Percentiles rank a stretch among this genome's conserved stretches.
phyloP scores from a whole-genome alignment of 2,329 filamentous ascomycete genomes.

The Dendrostoma leiphaemia region DNA sequence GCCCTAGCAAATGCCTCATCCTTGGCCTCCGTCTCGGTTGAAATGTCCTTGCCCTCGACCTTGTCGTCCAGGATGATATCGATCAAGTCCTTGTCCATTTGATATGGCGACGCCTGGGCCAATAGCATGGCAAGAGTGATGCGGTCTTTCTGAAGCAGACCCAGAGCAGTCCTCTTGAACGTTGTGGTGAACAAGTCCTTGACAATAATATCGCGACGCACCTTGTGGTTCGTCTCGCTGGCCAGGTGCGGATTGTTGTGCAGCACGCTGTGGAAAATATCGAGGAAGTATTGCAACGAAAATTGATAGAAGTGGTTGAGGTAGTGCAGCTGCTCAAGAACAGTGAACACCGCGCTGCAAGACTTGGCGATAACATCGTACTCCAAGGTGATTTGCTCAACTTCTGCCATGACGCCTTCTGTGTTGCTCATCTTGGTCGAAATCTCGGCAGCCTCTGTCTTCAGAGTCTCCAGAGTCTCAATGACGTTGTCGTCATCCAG shows the following conservation, averaged over 20 bases:
- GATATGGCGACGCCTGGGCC: slow-evolving; percentile 91
- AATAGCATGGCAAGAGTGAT: slow-evolving; percentile 94
- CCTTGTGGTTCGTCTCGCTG: slow-evolving; percentile 70
- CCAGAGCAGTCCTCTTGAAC: slow-evolving; percentile 90
- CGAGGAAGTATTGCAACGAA: slow-evolving; percentile 95
- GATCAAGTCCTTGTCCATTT: slow-evolving; percentile 88
- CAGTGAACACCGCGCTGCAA: slow-evolving; percentile 95
- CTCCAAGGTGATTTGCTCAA: slow-evolving; percentile 91
- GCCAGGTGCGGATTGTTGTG: slow-evolving; percentile 73
- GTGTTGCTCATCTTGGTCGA: slow-evolving; percentile 95
- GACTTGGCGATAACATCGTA: slow-evolving; percentile 92
- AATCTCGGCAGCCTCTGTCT: slow-evolving; percentile 96
- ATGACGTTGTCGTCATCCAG: slow-evolving; percentile 98
- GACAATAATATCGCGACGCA: slow-evolving; percentile 84
- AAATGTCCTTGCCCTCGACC: slow-evolving; percentile 75
- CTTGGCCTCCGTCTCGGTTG: slow-evolving; percentile 60
- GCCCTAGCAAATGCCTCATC: slow-evolving; percentile 69
- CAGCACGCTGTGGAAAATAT: slow-evolving; percentile 94
- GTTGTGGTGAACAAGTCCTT: slow-evolving; percentile 87
- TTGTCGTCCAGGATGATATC: slow-evolving; percentile 81
- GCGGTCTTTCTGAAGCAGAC: slow-evolving; percentile 88
- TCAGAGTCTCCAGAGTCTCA: slow-evolving; percentile 93
- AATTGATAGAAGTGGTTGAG: slow-evolving; percentile 99
- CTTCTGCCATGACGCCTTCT: slow-evolving; percentile 96
- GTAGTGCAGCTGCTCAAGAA: slow-evolving; percentile 94